Percentiles rank a stretch among this genome's conserved stretches.
These are phyloP conservation scores for Rhodotorula mucilaginosa DNA, from an alignment of 1,284 basidiomycete genomes.

Conservation along the genomic window DNA sequence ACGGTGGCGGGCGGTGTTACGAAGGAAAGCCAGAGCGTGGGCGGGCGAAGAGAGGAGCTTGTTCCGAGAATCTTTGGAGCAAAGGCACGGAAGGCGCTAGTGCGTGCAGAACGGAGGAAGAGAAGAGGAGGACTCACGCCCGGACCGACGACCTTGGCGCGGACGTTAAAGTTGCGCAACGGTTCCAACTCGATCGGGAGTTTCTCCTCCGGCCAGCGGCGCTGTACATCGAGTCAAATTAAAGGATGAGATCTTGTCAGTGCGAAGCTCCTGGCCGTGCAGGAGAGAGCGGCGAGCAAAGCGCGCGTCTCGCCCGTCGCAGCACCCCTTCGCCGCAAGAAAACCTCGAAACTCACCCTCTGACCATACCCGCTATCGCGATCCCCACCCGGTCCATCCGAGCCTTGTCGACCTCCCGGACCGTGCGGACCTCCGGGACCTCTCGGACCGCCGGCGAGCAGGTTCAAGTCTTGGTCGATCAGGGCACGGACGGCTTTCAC, in stretches of 20 bases:
- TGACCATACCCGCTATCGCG: constrained; percentile 18
- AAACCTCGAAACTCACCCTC: constrained; percentile 8
- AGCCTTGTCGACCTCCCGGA: neutral
- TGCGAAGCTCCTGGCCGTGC: neutral
- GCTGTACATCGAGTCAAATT: constrained; percentile 48
- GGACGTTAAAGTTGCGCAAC: constrained; percentile 92
- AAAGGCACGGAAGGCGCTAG: neutral
- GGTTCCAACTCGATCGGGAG: constrained; percentile 81
- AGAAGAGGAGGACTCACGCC: constrained; percentile 57
- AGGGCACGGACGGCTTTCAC: constrained; percentile 75
- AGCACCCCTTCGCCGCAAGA: neutral
- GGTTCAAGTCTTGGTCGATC: constrained; percentile 78
- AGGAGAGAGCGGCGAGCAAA: neutral
- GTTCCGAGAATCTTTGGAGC: too few relatives aligned
- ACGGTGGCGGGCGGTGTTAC: too few relatives aligned
- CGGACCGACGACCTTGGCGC: constrained; percentile 96
- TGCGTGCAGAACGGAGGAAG: too few relatives aligned
- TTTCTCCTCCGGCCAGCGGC: constrained; percentile 96
- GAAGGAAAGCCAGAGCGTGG: too few relatives aligned
- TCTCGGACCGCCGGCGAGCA: constrained; percentile 65
- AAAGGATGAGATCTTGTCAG: neutral
- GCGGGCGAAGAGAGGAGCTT: too few relatives aligned
- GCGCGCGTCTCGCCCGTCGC: too few relatives aligned
- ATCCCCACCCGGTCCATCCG: neutral
- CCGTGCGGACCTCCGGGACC: neutral